These are phyloP conservation scores for Umbellularia californica DNA, from an alignment of 164 flowering plant genomes.

Conservation along the genomic window DNA sequence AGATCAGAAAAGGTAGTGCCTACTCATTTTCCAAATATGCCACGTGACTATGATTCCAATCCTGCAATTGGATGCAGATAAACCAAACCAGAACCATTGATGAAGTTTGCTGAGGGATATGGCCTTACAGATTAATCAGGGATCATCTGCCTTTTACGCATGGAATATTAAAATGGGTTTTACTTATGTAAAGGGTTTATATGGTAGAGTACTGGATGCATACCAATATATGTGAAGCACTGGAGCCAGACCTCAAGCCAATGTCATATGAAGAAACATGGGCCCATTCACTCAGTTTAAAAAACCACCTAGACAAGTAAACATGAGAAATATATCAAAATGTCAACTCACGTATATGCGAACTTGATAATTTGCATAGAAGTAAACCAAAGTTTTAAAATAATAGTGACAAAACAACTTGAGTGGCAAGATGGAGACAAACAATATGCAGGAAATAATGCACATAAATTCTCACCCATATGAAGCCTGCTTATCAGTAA, in stretches of 20 bases:
- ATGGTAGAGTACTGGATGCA: constrained; percentile 1
- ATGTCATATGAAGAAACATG: constrained; percentile 80
- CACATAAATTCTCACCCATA: constrained; percentile 58
- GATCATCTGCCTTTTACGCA: too few relatives aligned
- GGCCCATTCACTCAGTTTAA: constrained; percentile 95
- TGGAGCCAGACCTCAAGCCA: constrained; percentile 79
- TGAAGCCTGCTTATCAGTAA: constrained; percentile 91
- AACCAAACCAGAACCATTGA: too few relatives aligned
- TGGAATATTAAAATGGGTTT: too few relatives aligned
- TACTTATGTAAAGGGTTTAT: too few relatives aligned
- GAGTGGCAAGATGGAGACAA: not conserved
- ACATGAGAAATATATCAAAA: not conserved
- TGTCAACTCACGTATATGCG: not conserved
- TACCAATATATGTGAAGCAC: constrained; percentile 88
- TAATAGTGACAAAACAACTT: not conserved
- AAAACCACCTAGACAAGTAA: constrained; percentile 65
- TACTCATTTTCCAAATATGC: too few relatives aligned
- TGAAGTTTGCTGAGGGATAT: too few relatives aligned
- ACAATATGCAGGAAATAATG: not conserved
- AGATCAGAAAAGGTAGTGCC: too few relatives aligned
- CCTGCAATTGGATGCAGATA: too few relatives aligned
- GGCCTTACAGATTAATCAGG: too few relatives aligned
- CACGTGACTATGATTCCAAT: too few relatives aligned
- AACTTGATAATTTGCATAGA: not conserved
- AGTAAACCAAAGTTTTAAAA: too few relatives aligned